Evolutionary conservation across 2,329 filamentous ascomycete species (phyloP).

Genomic region (Septoria linicola): DNA sequence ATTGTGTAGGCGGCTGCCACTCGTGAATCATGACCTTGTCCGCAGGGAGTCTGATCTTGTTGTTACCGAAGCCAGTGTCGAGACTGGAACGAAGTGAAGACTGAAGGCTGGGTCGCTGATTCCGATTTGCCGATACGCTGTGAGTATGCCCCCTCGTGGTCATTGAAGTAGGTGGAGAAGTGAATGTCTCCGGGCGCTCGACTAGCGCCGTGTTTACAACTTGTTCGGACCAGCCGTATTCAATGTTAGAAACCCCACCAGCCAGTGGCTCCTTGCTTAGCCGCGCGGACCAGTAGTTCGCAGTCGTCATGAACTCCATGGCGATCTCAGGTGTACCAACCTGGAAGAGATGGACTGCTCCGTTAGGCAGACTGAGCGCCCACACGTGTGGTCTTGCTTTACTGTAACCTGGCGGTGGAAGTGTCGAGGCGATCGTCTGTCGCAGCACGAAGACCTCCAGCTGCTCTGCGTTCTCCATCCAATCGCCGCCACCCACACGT

Average conservation of each 20-base stretch:
- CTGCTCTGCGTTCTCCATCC: slow-evolving; percentile 93
- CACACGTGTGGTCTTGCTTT: slow-evolving; percentile 88
- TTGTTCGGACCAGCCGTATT: slow-evolving; percentile 91
- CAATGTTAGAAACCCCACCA: slow-evolving; percentile 92
- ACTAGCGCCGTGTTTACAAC: slow-evolving; percentile 62
- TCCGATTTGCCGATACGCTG: slow-evolving; percentile 28
- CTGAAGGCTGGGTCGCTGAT: slow-evolving; percentile 36
- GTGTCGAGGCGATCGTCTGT: slow-evolving; percentile 84
- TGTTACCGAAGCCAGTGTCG: slow-evolving; percentile 51
- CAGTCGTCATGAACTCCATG: slow-evolving; percentile 87
- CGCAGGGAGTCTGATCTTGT: slow-evolving; percentile 69
- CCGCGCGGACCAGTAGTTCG: slow-evolving; percentile 96
- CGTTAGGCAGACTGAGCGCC: slow-evolving; percentile 86
- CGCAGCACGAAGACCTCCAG: slow-evolving; percentile 83
- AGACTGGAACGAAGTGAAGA: slow-evolving; percentile 59
- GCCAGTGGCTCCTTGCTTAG: slow-evolving; percentile 90
- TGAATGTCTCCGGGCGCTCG: slow-evolving; percentile 34
- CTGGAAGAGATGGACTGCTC: slow-evolving; percentile 96
- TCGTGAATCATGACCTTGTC: slow-evolving; percentile 82
- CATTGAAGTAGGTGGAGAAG: slow-evolving; percentile 37
- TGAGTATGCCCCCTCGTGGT: slow-evolving; percentile 28
- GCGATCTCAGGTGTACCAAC: slow-evolving; percentile 93
- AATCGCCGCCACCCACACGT: slow-evolving; percentile 91
- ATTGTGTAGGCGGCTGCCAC: slow-evolving; percentile 86
- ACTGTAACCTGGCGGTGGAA: slow-evolving; percentile 90